Evolutionary conservation across 352 stramenopile species (phyloP), one percentile per base, ranked within the genome.

Genomic region (Pelagophyceae sp.): DNA sequence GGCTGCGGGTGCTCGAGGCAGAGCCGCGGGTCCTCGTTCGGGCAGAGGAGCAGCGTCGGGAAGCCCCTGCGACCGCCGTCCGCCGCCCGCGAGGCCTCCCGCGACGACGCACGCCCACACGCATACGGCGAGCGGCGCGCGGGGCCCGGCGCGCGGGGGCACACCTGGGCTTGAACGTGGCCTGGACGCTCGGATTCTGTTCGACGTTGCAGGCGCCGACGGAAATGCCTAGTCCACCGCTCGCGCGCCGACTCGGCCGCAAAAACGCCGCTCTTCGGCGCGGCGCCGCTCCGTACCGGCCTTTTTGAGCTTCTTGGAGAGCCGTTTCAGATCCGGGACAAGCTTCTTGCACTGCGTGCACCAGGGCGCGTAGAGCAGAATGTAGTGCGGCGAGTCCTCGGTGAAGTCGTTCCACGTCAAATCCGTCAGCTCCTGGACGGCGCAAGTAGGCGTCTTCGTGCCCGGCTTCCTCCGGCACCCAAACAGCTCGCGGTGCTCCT

Each of bases 401-500:
- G 45, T 54, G 45, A 54, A 54, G 45, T 54, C 45, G 45, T 54
- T 54, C 45, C 45, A 54, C 45, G 45, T 54, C 45, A 54, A 23
- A 23, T 54, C 45, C 11, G 11, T 54, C 45, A 54, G 45, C 45
- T 54, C 45, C 45, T 54, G 45, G 45, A 54, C 45, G 11, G 23
- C 45, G 45, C 45, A 54, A 54, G 11, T 23, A 54, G 11, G 45
- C 45, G 23, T 23, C 45, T 54, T 54, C 45, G 11, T 54, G 11
- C 45, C 45, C 45, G 11, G 11, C 45, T 54, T 54, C 23, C 45
- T 54, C 45, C 23, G 27, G 75, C 75, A 50, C 61, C 61, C 63
- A 64, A 76, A 29, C 35, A 76, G 38, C 75, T 79, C 38, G 45
- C 51, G 32, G 58, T 45, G 50, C 67, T 79, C 29, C 63, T 38